Evolutionary conservation across 148 eudicot genomes (phyloP).

Genomic region (Rheum nobile): DNA sequence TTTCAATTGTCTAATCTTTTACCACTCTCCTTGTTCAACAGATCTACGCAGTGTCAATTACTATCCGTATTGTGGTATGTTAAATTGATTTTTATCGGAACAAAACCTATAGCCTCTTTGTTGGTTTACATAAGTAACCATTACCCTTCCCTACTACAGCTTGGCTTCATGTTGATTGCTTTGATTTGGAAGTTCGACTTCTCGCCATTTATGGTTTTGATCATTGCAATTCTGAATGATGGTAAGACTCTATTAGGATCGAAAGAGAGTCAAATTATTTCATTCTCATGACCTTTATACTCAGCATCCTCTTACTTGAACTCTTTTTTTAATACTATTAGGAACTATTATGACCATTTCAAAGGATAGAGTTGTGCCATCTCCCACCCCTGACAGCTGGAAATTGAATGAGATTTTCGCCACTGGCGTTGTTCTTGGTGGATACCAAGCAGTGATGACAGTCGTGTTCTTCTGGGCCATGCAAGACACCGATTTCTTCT

Average conservation of each 20-base stretch:
- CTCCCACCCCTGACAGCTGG: constrained; percentile 73
- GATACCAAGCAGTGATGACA: constrained; percentile 58
- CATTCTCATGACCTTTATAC: neutral
- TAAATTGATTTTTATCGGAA: neutral
- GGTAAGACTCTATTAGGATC: constrained; percentile 18
- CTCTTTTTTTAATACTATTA: constrained; percentile 6
- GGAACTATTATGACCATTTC: constrained; percentile 79
- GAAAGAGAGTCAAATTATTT: neutral
- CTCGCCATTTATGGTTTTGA: constrained; percentile 67
- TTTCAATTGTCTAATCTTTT: neutral
- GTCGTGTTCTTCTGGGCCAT: constrained; percentile 59
- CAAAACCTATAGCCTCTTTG: neutral
- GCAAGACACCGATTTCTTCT: constrained; percentile 36
- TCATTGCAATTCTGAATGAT: constrained; percentile 60
- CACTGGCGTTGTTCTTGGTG: constrained; percentile 62
- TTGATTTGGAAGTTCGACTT: constrained; percentile 68
- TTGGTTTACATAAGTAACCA: neutral
- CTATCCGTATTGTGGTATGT: constrained; percentile 67
- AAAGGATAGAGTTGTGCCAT: constrained; percentile 65
- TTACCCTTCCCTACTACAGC: constrained; percentile 18
- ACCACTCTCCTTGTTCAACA: constrained; percentile 9
- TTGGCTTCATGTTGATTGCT: constrained; percentile 65
- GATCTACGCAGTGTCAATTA: constrained; percentile 62
- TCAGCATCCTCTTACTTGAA: neutral
- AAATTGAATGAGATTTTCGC: constrained; percentile 61